Evolutionary conservation across 208 protist genomes (phyloP).

Genomic region (Novymonas esmeraldas): DNA sequence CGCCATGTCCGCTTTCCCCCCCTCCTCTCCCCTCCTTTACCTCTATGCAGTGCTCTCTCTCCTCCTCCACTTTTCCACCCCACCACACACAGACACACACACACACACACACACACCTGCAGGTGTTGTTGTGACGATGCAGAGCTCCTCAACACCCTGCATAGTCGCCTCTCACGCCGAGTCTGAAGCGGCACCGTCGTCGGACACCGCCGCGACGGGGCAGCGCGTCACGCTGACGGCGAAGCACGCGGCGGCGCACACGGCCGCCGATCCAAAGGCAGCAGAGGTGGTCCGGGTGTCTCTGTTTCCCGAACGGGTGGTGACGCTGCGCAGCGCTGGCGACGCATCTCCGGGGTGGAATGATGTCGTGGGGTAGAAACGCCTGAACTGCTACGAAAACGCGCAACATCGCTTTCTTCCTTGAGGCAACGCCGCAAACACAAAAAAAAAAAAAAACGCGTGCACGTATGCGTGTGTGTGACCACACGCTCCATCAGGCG

Average conservation of each 20-base stretch:
- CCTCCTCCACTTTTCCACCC: too few relatives aligned
- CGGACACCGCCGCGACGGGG: slow-evolving; percentile 9
- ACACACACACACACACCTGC: too few relatives aligned
- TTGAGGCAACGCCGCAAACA: slow-evolving; percentile 13
- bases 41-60: too few relatives aligned
- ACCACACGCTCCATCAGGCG: too few relatives aligned
- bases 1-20: too few relatives aligned
- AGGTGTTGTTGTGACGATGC: too few relatives aligned
- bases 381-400: neutral
- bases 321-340: slow-evolving; percentile 23
- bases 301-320: slow-evolving; percentile 30
- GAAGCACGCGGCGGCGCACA: slow-evolving; percentile 25
- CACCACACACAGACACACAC: too few relatives aligned
- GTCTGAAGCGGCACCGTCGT: neutral
- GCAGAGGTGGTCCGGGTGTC: slow-evolving; percentile 36
- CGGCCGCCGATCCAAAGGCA: slow-evolving; percentile 14
- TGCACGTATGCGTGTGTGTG: too few relatives aligned
- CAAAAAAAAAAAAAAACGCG: neutral
- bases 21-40: too few relatives aligned
- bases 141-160: too few relatives aligned
- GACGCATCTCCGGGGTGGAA: slow-evolving; percentile 39
- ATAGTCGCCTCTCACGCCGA: neutral
- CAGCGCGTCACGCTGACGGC: slow-evolving; percentile 45
- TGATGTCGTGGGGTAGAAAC: slow-evolving; percentile 21
- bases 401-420: neutral